phyloP scores from a whole-genome alignment of 2,329 filamentous ascomycete genomes.

The Neonectria neomacrospora region DNA sequence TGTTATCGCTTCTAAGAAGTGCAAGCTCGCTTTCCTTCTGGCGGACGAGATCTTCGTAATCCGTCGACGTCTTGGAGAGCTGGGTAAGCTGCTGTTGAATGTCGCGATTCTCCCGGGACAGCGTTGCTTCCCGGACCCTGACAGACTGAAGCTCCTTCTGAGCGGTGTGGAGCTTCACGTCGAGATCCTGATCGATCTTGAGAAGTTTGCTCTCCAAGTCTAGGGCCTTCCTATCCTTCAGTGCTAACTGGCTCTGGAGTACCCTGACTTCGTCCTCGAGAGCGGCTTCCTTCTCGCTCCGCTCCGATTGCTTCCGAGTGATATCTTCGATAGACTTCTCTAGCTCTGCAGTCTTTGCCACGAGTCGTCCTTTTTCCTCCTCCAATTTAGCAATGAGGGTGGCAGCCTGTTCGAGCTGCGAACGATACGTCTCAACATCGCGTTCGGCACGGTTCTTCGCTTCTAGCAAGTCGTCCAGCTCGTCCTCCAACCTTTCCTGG shows the following conservation, averaged over 20 bases:
- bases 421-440: slow-evolving; percentile 80
- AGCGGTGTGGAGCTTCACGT: slow-evolving; percentile 81
- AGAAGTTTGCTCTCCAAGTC: slow-evolving; percentile 88
- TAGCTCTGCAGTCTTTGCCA: slow-evolving; percentile 73
- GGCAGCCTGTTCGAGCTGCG: slow-evolving; percentile 91
- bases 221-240: slow-evolving; percentile 90
- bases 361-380: slow-evolving; percentile 82
- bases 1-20: slow-evolving; percentile 85
- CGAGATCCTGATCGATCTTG: slow-evolving; percentile 87
- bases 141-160: slow-evolving; percentile 82
- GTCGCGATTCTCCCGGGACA: slow-evolving; percentile 82
- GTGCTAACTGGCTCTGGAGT: slow-evolving; percentile 86
- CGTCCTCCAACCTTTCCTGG: slow-evolving; percentile 92
- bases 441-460: slow-evolving; percentile 91
- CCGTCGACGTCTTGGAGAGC: slow-evolving; percentile 89
- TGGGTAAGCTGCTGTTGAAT: slow-evolving; percentile 88
- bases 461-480: slow-evolving; percentile 87
- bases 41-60: slow-evolving; percentile 92
- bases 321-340: slow-evolving; percentile 78
- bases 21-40: slow-evolving; percentile 94
- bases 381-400: slow-evolving; percentile 87
- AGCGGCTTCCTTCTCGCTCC: slow-evolving; percentile 79
- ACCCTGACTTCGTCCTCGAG: slow-evolving; percentile 88
- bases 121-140: slow-evolving; percentile 78
- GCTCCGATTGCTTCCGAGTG: slow-evolving; percentile 75